phyloP scores from a whole-genome alignment of 768 basidiomycete species.

The Xerocomellus dryophilus region DNA sequence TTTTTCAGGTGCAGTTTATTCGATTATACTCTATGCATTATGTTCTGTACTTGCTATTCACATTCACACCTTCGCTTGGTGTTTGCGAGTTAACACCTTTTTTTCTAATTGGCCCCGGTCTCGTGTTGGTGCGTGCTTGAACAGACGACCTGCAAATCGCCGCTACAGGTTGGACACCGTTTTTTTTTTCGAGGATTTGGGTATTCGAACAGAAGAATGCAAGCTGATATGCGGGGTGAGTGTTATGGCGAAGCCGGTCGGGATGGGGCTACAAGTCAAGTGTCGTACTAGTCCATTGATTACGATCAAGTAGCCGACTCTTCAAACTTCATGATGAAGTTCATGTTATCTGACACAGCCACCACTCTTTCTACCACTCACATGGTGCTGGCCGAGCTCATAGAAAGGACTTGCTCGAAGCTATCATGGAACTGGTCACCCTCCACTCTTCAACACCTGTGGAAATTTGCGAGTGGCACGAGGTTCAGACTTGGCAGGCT shows the following conservation, averaged over 20 bases:
- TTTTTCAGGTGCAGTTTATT: constrained; percentile 5
- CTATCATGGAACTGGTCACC: constrained; percentile 5
- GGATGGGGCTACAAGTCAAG: too few species aligned
- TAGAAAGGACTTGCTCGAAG: constrained; percentile 2
- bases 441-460: constrained; percentile 1
- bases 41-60: constrained; percentile 4
- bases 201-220: too few species aligned
- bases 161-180: too few species aligned
- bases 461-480: constrained; percentile 9
- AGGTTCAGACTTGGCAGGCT: constrained; percentile 27
- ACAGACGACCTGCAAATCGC: not conserved
- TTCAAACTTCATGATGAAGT: too few species aligned
- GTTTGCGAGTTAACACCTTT: not conserved
- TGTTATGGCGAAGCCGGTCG: too few species aligned
- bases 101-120: not conserved
- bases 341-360: not conserved
- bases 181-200: too few species aligned
- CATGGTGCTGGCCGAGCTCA: constrained; percentile 9
- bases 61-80: not conserved
- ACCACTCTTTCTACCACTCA: not conserved
- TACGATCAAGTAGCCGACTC: too few species aligned
- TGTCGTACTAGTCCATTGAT: too few species aligned
- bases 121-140: not conserved
- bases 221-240: too few species aligned
- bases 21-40: constrained; percentile 7